Evolutionary conservation across 225 moss, liverwort and hornwort genomes (phyloP), one percentile per base, ranked within the genome.

Genomic region (Physcomitrellopsis africana): DNA sequence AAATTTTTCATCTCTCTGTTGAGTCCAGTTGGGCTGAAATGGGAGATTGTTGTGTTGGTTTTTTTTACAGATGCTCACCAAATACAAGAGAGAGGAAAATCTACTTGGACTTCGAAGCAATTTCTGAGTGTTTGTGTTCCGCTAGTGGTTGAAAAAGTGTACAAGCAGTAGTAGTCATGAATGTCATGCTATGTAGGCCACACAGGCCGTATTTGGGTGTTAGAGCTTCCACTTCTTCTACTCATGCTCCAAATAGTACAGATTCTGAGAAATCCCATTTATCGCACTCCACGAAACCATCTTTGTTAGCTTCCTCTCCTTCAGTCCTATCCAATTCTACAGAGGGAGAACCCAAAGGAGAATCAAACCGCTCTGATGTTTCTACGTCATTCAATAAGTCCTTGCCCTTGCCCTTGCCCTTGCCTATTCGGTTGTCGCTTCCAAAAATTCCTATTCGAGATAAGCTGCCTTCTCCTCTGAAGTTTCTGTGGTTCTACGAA

Each of bases 401-500:
- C 7, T 37, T 80, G 47, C 74, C 80, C 12, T 70, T 80, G 47
- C 74, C 80, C 12, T 70, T 80, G 65, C 80, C 80, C 17, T 70
- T 80, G 26, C 75, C 75, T 11, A 79, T 76, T 65, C 70, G 52
- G 11, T 57, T 80, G 51, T 24, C 64, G 51, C 47, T 80, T 23
- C 74, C 80, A 43, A 37, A 43, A 11, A 53, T 75, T 20, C 74
- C 63, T 15, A 48, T 51, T 12, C 54, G 55, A 48, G 48, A 77
- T 2, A 69, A 16, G 67, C 46, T 82, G 11, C 77, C 73, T 4
- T 77, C 77, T 8, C 81, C 81, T 58, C 56, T 82, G 46, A 77
- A 73, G 63, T 82, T 82, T 63, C 69, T 82, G 11, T 82, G 81
- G 81, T 82, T 77, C 11, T 61, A 73, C 14, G 77, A 68, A 42